Evolutionary conservation across 306 rosid genomes (phyloP), one percentile per base, ranked within the genome.

Genomic region (Malus sylvestris): DNA sequence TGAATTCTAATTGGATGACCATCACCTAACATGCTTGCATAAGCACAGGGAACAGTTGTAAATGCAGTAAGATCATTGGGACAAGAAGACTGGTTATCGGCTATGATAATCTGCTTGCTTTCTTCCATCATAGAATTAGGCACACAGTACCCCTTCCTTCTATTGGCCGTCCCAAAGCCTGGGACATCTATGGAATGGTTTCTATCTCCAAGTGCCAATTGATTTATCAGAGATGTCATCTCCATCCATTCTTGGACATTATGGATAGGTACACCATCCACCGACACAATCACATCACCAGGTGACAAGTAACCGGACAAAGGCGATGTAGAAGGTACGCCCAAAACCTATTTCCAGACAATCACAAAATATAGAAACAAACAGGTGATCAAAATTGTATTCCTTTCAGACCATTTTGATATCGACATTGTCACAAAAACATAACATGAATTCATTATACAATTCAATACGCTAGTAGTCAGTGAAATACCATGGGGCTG

Each of bases 111-210:
- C 72, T 67, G 80, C 75, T 83, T 78, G 79, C 85, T 84, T 71
- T 84, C 90, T 60, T 87, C 89, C 85, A 85, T 73, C 83, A 85
- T 72, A 63, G 78, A 70, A 76, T 69, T 85, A 52, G 96, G 87
- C 49, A 93, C 85, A 75, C 98, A 91, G 59, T 93, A 93, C 64
- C 96, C 98, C 76, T 87, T 88, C 61, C 83, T 70, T 75, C 84
- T 86, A 65, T 52, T 81, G 82, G 82, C 76, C 72, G 59, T 73
- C 82, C 65, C 72, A 20, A 76, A 61, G 57, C 82, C 78, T 78
- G 78, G 82, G 8, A 40, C 33, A 68, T 57, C 71, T 72, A 44
- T 57, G 51, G 87, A 80, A 68, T 40, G 68, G 42, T 86, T 86
- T 75, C 68, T 68, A 74, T 68, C 76, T 70, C 71, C 59, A 85